phyloP scores from a whole-genome alignment of 129 eudicot species.

The Saussurea involucrata region DNA sequence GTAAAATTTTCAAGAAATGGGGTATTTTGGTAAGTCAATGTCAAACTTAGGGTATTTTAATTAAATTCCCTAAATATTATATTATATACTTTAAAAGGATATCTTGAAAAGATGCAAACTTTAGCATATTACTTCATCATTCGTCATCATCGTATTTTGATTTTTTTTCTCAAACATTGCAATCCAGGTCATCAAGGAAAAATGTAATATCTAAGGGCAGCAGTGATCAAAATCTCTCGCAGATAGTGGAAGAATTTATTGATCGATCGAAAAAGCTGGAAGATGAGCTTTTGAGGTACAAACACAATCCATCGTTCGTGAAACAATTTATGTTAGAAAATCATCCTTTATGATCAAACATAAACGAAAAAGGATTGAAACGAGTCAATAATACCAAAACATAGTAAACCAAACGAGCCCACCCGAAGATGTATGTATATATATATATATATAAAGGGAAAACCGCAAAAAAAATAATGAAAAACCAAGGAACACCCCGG shows the following conservation, averaged over 20 bases:
- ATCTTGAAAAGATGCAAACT: not conserved
- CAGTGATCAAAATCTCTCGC: conserved; percentile 29
- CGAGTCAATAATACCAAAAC: not conserved
- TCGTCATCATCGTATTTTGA: not conserved
- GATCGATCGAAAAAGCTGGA: conserved; percentile 47
- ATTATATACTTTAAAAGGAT: not conserved
- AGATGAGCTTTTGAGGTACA: conserved; percentile 50
- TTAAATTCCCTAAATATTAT: no score
- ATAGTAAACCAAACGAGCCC: not conserved
- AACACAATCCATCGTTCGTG: not conserved
- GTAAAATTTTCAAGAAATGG: no score
- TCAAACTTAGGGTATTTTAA: no score
- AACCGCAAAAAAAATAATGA: no score
- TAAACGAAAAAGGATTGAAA: not conserved
- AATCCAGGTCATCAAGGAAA: conserved; percentile 44
- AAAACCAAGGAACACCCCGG: no score
- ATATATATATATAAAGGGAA: no score
- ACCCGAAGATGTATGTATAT: not conserved
- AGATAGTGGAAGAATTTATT: conserved; percentile 41
- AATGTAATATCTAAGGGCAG: conserved; percentile 30
- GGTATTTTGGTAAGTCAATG: no score
- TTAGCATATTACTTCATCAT: not conserved
- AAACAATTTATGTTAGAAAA: not conserved
- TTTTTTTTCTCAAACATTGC: conserved; percentile 1
- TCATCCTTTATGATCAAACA: not conserved